Percentiles rank a stretch among this genome's conserved stretches.
These are phyloP conservation scores for Arctium minus DNA, from an alignment of 129 eudicot genomes.

Conservation along the genomic window DNA sequence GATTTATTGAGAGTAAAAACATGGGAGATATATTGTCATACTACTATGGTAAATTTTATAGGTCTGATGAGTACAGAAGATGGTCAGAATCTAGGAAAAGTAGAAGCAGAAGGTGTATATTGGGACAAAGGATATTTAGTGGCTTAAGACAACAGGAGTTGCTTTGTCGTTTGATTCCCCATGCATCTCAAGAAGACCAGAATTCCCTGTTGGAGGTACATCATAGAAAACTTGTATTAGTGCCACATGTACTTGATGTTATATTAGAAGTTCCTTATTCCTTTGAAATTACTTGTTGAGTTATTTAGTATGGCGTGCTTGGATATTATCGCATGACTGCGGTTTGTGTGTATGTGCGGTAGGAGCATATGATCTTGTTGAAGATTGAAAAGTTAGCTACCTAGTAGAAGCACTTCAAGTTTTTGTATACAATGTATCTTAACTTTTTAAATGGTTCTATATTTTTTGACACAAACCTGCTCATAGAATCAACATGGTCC, in stretches of 20 bases:
- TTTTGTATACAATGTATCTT: not conserved
- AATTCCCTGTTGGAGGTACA: constrained; percentile 56
- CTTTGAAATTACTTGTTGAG: not conserved
- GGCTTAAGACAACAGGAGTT: constrained; percentile 67
- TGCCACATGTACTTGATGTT: not conserved
- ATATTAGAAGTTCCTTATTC: not conserved
- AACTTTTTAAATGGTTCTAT: not conserved
- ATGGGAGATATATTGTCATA: constrained; percentile 49
- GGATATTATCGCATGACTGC: not conserved
- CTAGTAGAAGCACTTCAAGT: not conserved
- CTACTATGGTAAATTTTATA: constrained; percentile 57
- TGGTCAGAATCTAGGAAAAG: constrained; percentile 61
- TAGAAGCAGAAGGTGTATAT: constrained; percentile 43
- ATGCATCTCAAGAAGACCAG: constrained; percentile 42
- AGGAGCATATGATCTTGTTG: not conserved
- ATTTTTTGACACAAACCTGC: not conserved
- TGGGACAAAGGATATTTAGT: constrained; percentile 56
- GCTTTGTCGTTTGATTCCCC: constrained; percentile 44
- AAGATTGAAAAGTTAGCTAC: not conserved
- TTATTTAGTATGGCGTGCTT: not conserved
- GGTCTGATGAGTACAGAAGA: constrained; percentile 37
- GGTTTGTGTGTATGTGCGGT: too few species aligned
- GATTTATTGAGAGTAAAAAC: constrained; percentile 52
- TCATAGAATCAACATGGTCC: not conserved
- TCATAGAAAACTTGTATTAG: not conserved